These are phyloP conservation scores for Euphorbia lathyris DNA, from an alignment of 345 rosid species.

Conservation along the genomic window DNA sequence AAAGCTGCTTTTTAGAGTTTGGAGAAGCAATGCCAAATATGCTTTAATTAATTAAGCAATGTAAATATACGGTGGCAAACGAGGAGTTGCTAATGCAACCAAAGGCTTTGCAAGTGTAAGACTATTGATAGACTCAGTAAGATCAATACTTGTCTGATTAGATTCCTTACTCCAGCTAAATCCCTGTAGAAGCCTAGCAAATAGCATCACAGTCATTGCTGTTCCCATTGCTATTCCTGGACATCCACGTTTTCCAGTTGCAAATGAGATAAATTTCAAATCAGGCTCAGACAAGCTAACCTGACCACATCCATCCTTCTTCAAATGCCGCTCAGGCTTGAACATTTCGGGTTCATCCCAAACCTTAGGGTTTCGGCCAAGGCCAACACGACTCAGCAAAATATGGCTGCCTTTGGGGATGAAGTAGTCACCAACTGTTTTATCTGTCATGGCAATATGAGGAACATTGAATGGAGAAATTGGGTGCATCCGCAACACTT, in stretches of 20 bases:
- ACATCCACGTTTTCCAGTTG: conserved; percentile 25
- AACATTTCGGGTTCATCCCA: conserved; percentile 47
- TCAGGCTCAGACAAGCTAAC: conserved; percentile 20
- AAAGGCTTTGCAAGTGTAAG: not conserved
- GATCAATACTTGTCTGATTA: not conserved
- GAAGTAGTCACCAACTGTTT: conserved; percentile 36
- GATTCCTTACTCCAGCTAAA: not conserved
- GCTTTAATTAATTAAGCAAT: not conserved
- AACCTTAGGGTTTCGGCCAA: conserved; percentile 44
- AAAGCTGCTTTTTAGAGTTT: too few relatives aligned
- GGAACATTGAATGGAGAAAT: conserved; percentile 45
- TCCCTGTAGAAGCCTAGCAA: conserved; percentile 15
- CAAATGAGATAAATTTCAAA: conserved; percentile 13
- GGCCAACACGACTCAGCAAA: conserved; percentile 38
- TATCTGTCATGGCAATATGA: conserved; percentile 31
- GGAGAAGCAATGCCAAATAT: too few relatives aligned
- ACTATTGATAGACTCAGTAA: not conserved
- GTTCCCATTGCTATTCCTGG: conserved; percentile 29
- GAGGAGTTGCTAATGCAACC: not conserved
- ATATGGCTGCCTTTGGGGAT: conserved; percentile 63
- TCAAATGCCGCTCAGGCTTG: conserved; percentile 48
- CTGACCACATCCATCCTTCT: not conserved
- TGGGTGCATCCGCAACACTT: conserved; percentile 55
- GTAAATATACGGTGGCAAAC: not conserved
- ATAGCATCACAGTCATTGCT: conserved; percentile 15